Conservation (phyloP, 306 rosid genomes). For the Corylus americana region DNA sequence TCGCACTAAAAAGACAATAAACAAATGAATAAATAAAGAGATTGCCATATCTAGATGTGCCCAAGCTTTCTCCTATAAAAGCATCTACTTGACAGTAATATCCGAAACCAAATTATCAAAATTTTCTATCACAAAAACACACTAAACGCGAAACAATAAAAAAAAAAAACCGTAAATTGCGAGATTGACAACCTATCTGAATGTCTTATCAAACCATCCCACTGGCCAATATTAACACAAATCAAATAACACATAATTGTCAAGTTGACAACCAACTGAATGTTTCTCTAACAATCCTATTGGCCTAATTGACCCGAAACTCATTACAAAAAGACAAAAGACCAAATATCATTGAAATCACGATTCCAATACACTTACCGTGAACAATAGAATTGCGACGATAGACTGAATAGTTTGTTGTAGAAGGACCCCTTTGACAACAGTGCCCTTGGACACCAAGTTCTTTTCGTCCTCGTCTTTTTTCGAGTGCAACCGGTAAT, state of each 20-base stretch:
- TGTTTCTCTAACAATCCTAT: background rate
- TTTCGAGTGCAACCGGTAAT: conserved; percentile 71
- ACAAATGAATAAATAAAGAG: background rate
- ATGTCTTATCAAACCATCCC: background rate
- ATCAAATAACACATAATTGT: background rate
- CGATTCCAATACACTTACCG: conserved; percentile 37
- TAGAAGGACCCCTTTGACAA: conserved; percentile 84
- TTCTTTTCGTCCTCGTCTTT: conserved; percentile 92
- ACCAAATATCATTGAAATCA: background rate
- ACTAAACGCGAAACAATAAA: background rate
- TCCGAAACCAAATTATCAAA: background rate
- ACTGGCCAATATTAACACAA: background rate
- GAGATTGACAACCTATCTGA: background rate
- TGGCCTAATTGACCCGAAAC: background rate
- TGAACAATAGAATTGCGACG: conserved; percentile 78
- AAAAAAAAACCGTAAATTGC: background rate
- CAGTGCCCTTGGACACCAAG: conserved; percentile 72
- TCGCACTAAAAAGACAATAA: background rate
- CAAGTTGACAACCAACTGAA: background rate
- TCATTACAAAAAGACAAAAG: background rate
- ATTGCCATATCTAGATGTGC: background rate
- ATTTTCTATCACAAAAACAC: background rate
- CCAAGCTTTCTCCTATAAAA: background rate
- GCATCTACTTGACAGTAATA: background rate
- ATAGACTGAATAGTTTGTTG: conserved; percentile 83